Evolutionary conservation across 305 asterid species (phyloP).

Genomic region (Fraxinus velutina): DNA sequence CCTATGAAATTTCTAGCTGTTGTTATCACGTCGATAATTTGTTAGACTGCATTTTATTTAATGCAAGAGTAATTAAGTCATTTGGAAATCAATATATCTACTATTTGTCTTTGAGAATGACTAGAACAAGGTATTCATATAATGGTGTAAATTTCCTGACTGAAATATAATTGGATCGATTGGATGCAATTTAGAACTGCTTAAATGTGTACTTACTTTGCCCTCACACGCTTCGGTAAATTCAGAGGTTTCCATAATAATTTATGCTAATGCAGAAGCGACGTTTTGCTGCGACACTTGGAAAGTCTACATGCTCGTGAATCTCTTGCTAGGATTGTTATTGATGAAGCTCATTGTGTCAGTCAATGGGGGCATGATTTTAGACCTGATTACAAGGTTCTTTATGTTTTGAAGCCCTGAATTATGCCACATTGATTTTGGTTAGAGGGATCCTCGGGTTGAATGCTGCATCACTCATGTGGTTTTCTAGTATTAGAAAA

Average conservation of each 20-base stretch:
- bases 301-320: constrained; percentile 77
- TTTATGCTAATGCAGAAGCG: constrained; percentile 70
- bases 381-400: constrained; percentile 98
- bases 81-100: neutral
- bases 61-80: neutral
- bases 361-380: constrained; percentile 99
- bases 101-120: neutral
- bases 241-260: constrained; percentile 8
- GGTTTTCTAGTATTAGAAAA: constrained; percentile 9
- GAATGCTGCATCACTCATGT: constrained; percentile 1
- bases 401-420: constrained; percentile 22
- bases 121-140: neutral
- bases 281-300: constrained; percentile 78
- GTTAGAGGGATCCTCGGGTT: constrained; percentile 5
- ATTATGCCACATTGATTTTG: constrained; percentile 6
- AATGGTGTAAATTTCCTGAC: neutral
- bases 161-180: neutral
- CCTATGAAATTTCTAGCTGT: neutral
- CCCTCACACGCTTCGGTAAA: neutral
- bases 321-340: constrained; percentile 82
- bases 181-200: neutral
- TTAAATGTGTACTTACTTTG: neutral
- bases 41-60: neutral
- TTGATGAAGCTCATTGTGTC: constrained; percentile 99
- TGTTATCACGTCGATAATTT: neutral